phyloP scores from a whole-genome alignment of 495 filamentous ascomycete species.

The Neurospora sp. region DNA sequence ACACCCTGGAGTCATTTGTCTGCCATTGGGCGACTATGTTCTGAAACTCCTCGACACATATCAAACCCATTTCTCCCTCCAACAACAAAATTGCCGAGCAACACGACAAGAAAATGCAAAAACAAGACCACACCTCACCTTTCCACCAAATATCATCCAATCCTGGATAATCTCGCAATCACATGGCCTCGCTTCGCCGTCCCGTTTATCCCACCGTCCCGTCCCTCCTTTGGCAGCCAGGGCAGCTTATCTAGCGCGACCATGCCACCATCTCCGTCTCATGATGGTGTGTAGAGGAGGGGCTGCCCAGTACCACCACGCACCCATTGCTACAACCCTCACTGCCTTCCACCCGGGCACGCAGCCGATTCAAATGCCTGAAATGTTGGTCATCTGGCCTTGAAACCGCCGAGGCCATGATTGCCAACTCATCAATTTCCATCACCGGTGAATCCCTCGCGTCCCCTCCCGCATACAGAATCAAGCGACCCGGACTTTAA shows the following conservation, averaged over 20 bases:
- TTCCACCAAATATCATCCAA: not conserved
- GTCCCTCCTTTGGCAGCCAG: not conserved
- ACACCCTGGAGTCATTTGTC: not conserved
- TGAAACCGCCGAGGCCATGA: constrained; percentile 2
- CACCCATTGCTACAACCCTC: not conserved
- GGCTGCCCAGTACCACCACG: not conserved
- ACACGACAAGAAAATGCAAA: not conserved
- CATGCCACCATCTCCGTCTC: not conserved
- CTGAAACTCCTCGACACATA: too few species aligned
- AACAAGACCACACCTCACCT: not conserved
- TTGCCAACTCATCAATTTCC: constrained; percentile 21
- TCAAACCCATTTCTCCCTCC: too few species aligned
- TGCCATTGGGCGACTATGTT: not conserved
- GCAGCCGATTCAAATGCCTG: not conserved
- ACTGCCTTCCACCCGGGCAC: not conserved
- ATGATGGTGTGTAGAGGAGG: not conserved
- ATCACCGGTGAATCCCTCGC: constrained; percentile 12
- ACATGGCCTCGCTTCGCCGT: constrained; percentile 3
- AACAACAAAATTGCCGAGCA: not conserved
- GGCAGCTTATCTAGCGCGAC: not conserved
- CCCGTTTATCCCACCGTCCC: constrained; percentile 4
- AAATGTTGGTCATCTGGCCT: constrained; percentile 17
- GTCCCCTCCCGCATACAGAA: not conserved
- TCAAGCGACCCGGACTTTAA: constrained; percentile 1
- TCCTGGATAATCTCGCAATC: not conserved